phyloP scores from a whole-genome alignment of 1,284 basidiomycete species.

The Melanopsichium pennsylvanicum region DNA sequence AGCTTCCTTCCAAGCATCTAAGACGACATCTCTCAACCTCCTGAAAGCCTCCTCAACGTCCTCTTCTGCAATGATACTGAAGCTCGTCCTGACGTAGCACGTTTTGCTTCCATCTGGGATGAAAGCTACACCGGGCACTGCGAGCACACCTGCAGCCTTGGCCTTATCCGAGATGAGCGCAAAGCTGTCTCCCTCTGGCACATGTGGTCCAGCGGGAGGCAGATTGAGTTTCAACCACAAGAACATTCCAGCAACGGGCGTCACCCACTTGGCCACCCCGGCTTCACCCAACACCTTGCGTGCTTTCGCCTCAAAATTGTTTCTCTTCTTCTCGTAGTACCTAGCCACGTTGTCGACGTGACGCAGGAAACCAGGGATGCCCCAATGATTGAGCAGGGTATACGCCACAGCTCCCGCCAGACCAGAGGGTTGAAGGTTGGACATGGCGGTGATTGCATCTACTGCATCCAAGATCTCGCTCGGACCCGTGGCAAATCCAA shows the following conservation, averaged over 20 bases:
- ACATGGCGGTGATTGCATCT: slow-evolving; percentile 74
- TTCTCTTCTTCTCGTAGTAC: slow-evolving; percentile 81
- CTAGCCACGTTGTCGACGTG: slow-evolving; percentile 76
- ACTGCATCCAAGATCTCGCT: slow-evolving; percentile 77
- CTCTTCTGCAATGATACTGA: slow-evolving; percentile 53
- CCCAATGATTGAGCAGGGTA: slow-evolving; percentile 77
- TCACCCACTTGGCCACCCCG: slow-evolving; percentile 72
- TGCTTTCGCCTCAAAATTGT: slow-evolving; percentile 81
- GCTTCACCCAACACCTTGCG: slow-evolving; percentile 73
- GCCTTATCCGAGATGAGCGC: slow-evolving; percentile 81
- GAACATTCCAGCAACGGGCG: slow-evolving; percentile 79
- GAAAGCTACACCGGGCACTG: slow-evolving; percentile 76
- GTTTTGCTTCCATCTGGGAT: slow-evolving; percentile 52
- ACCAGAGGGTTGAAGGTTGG: slow-evolving; percentile 77
- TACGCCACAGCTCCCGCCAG: slow-evolving; percentile 80
- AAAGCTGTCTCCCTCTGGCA: slow-evolving; percentile 74
- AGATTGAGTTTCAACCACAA: slow-evolving; percentile 64
- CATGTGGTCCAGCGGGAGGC: slow-evolving; percentile 34
- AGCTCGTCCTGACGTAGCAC: slow-evolving; percentile 60
- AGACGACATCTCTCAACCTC: slow-evolving; percentile 50
- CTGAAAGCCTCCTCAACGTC: slow-evolving; percentile 56
- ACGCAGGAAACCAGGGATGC: slow-evolving; percentile 74
- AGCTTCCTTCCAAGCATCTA: slow-evolving; percentile 56
- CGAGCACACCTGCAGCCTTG: slow-evolving; percentile 81
- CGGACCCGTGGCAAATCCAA: slow-evolving; percentile 86